Base-by-base conservation (phyloP, 441 rosid genomes). In the Mallotus repandus region DNA sequence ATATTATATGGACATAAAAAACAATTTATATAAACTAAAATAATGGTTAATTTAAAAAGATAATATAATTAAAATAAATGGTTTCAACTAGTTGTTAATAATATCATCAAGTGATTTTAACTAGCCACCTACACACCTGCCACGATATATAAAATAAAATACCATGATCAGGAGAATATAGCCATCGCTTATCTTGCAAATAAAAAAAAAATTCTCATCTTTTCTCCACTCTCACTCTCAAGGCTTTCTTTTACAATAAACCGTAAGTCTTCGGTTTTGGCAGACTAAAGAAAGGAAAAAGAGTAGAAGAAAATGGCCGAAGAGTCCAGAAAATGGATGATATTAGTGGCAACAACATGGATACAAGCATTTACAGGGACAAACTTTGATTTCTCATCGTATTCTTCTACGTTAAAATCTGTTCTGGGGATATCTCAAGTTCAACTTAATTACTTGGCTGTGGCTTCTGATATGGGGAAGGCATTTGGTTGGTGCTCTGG, bases 401-500 rank as follows among this genome's bases (percentile, higher is more conserved):
- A 93, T 75, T 93, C 97, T 8, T 86, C 98, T 9, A 65, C 77
- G 0, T 57, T 91, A 62, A 93, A 93, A 79, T 76, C 92, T 45
- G 92, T 89, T 70, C 85, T 93, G 7, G 96, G 93, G 68, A 86
- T 93, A 43, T 89, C 98, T 0, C 98, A 93, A 78, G 86, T 91
- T 3, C 92, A 91, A 63, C 79, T 93, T 10, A 91, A 90, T 73
- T 90, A 85, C 68, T 84, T 93, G 59, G 86, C 97, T 0, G 90
- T 89, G 29, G 98, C 97, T 10, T 93, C 98, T 46, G 94, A 91
- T 80, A 73, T 93, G 81, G 97, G 98, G 0, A 93, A 93, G 75
- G 91, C 85, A 43, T 87, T 93, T 59, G 97, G 98, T 0, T 93
- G 98, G 98, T 89, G 91, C 48, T 89, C 88, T 59, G 98, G 97